Evolutionary conservation across 208 protist species (phyloP).

Genomic region (Crithidia brevicula): DNA sequence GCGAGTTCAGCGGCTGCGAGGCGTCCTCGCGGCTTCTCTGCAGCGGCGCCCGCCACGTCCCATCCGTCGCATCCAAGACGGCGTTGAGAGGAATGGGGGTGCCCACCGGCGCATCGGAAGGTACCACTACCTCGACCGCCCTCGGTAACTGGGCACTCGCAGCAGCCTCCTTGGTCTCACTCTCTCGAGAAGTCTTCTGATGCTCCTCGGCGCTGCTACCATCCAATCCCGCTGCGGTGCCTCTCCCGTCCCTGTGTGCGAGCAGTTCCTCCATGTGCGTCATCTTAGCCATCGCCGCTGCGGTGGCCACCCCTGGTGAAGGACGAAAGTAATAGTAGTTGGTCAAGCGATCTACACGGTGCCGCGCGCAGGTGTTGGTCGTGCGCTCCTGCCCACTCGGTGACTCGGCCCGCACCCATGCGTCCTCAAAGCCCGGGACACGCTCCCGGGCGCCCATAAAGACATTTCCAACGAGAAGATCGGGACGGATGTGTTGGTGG

Average conservation of each 20-base stretch:
- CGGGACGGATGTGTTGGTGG: constrained; percentile 52
- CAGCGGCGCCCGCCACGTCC: constrained; percentile 10
- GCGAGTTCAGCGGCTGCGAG: no score
- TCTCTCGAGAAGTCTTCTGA: no score
- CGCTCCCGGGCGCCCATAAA: constrained; percentile 54
- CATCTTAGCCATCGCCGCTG: constrained; percentile 8
- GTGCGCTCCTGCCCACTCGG: constrained; percentile 69
- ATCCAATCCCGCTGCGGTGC: no score
- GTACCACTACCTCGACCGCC: constrained; percentile 4
- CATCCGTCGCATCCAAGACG: not conserved
- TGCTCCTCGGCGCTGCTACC: no score
- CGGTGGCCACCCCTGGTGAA: constrained; percentile 20
- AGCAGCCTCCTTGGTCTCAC: not conserved
- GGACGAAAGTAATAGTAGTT: constrained; percentile 83
- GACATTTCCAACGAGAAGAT: constrained; percentile 73
- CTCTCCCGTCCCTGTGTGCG: no score
- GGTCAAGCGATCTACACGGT: constrained; percentile 47
- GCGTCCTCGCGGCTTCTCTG: not conserved
- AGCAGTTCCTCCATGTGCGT: not conserved
- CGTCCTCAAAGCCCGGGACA: constrained; percentile 65
- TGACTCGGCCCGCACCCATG: constrained; percentile 68
- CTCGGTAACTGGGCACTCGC: not conserved
- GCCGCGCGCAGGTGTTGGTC: constrained; percentile 67
- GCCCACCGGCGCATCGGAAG: constrained; percentile 38
- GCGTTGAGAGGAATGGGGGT: constrained; percentile 50